phyloP scores from a whole-genome alignment of 495 filamentous ascomycete genomes.

The Xylaria scruposa region DNA sequence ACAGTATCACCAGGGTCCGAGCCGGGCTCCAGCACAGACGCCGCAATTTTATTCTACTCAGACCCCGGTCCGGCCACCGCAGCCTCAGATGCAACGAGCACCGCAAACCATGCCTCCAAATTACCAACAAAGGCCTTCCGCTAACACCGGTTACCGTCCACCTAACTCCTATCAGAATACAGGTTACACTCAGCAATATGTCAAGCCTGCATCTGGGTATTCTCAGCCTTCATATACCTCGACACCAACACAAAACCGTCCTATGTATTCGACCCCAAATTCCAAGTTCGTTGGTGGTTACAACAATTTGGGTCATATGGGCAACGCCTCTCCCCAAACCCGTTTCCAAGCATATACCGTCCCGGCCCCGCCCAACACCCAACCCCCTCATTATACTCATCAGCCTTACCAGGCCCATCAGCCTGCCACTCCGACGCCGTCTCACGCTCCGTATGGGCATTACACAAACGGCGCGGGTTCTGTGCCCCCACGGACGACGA shows the following conservation, averaged over 20 bases:
- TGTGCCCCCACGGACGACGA: conserved; percentile 37
- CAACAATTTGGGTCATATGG: conserved; percentile 47
- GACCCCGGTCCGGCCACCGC: conserved; percentile 47
- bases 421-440: conserved; percentile 40
- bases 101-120: conserved; percentile 38
- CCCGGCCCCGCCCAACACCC: conserved; percentile 32
- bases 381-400: conserved; percentile 41
- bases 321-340: conserved; percentile 29
- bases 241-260: conserved; percentile 39
- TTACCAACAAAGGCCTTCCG: conserved; percentile 41
- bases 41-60: conserved; percentile 49
- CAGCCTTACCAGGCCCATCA: conserved; percentile 45
- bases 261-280: conserved; percentile 37
- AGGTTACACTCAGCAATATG: conserved; percentile 43
- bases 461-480: conserved; percentile 35
- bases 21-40: conserved; percentile 46
- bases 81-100: conserved; percentile 34
- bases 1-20: conserved; percentile 42
- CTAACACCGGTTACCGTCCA: conserved; percentile 38
- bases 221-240: conserved; percentile 41
- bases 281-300: conserved; percentile 47
- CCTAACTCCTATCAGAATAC: conserved; percentile 36
- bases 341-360: conserved; percentile 42
- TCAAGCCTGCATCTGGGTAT: conserved; percentile 37
- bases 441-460: conserved; percentile 37